Evolutionary conservation across 2,329 filamentous ascomycete species (phyloP), one percentile per base, ranked within the genome.

Genomic region (Xylariaceae sp.): DNA sequence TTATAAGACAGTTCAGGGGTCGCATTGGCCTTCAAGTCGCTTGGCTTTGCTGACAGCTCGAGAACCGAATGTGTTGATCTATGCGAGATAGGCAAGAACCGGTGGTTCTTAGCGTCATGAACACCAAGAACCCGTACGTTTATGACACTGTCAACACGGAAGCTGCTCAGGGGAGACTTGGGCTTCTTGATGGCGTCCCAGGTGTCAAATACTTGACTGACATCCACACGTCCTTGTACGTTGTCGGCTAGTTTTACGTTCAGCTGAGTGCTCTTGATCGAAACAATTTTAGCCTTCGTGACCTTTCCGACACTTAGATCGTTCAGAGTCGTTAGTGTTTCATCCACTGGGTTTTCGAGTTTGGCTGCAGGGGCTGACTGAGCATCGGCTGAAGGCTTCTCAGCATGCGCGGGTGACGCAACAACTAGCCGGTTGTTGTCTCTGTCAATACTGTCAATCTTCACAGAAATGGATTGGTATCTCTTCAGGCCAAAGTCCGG

Each of bases 81-180:
- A 75, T 97, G 93, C 44, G 89, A 89, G 68, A 99, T 90, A 2
- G 94, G 92, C 48, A 99, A 80, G 77, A 96, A 99, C 51, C 88
- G 87, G 74, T 97, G 90, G 67, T 90, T 95, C 65, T 88, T 87
- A 53, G 92, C 89, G 75, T 97, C 92, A 71, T 97, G 93, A 37
- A 95, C 82, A 63, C 92, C 93, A 42, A 97, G 79, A 44, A 97
- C 82, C 69, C 87, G 88, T 45, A 92, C 92, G 11, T 83, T 77
- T 35, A 97, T 75, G 51, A 86, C 77, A 59, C 93, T 84, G 66
- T 89, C 88, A 54, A 81, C 78, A 62, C 84, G 82, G 75, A 96
- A 95, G 63, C 83, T 82, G 58, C 80, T 79, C n/a, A 97, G 78
- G 1, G 94, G 93, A 34, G 85, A 80, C 74, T 93, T 96, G 59